Evolutionary conservation across 371 early-diverging fungal species (phyloP), one percentile per base, ranked within the genome.

Genomic region (Rhizopus delemar): DNA sequence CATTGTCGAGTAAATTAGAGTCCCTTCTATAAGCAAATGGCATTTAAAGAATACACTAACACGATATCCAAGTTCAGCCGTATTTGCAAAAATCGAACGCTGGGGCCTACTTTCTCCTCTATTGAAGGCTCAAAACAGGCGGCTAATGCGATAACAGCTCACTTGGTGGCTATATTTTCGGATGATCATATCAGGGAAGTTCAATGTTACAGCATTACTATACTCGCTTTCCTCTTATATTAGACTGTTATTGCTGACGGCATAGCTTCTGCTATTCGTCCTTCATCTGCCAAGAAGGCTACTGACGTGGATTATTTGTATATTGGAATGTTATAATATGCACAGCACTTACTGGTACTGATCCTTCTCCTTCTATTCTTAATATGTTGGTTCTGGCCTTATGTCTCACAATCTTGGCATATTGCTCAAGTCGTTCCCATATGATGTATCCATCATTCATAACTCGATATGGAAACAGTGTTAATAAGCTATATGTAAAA

Each of bases 381-480:
- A 45, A 31, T 68, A 4, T 68, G 63, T 16, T 68, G 60, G 63
- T 5, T 34, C 11, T 63, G 63, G 64, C 33, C 50, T 0, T 63
- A 56, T 11, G 41, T 41, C 9, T 55, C 59, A 59, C 43, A 43
- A 31, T 15, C 61, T 55, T 59, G 68, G 69, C 55, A 67, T 0
- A 41, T 54, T 8, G 66, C 73, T 1, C 67, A 73, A 52, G 65
- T 73, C 0, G 57, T 60, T 1, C 66, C 73, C 1, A 63, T 69
- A 22, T n/a, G n/a, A n/a, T n/a, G n/a, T n/a, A n/a, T n/a, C n/a
- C n/a, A n/a, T n/a, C n/a, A n/a, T n/a, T n/a, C n/a, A n/a, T n/a
- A n/a, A n/a, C n/a, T n/a, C n/a, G n/a, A n/a, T n/a, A n/a, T n/a
- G n/a, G n/a, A n/a, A n/a, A n/a, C n/a, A n/a, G n/a, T n/a, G n/a